A percentile compares a stretch with the other conserved stretches of the same genome.
These are phyloP conservation scores for Eucalyptus caleyi DNA, from an alignment of 345 rosid species.

Conservation along the genomic window DNA sequence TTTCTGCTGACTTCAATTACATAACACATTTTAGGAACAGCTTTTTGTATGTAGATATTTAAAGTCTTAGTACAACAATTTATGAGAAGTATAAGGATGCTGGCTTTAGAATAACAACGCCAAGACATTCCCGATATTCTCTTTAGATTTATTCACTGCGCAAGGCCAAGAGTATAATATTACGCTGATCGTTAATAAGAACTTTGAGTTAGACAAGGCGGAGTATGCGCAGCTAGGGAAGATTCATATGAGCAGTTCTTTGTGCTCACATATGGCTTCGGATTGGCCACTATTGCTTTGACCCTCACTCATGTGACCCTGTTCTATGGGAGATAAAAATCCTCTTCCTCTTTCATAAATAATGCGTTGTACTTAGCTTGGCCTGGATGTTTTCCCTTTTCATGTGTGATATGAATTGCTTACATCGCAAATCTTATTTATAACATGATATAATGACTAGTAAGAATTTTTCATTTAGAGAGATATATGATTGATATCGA, in stretches of 20 bases:
- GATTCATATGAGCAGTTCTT: slow-evolving; percentile 3
- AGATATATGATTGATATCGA: neutral
- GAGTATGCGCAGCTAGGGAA: neutral
- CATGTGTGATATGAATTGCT: neutral
- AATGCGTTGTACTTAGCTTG: neutral
- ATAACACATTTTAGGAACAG: neutral
- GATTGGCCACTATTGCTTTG: neutral
- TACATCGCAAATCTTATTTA: neutral
- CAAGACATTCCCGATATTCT: neutral
- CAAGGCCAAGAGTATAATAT: neutral
- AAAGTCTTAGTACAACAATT: neutral
- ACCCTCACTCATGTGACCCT: slow-evolving; percentile 1
- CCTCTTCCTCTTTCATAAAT: neutral
- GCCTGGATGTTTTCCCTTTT: neutral
- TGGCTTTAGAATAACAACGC: neutral
- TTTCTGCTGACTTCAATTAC: neutral
- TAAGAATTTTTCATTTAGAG: neutral
- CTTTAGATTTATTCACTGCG: neutral
- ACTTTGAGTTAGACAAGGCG: neutral
- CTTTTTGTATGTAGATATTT: neutral
- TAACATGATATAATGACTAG: neutral
- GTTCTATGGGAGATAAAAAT: neutral
- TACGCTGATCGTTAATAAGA: neutral
- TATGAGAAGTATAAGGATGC: neutral
- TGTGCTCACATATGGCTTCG: neutral